These are phyloP conservation scores for Diplodia corticola DNA, from an alignment of 2,329 filamentous ascomycete species.

Conservation along the genomic window DNA sequence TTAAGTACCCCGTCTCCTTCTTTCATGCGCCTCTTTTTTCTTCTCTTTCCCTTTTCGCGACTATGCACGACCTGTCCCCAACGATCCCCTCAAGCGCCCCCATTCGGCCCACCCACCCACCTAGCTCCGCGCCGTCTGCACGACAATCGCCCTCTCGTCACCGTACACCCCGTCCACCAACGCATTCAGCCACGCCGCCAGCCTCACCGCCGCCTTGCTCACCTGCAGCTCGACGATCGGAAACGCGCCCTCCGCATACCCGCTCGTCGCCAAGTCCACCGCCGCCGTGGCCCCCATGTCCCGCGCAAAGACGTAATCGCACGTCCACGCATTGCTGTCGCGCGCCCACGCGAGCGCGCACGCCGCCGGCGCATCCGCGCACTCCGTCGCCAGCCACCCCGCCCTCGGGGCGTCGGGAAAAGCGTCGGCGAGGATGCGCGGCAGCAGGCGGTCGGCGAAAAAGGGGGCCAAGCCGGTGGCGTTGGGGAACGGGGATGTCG, in stretches of 20 bases:
- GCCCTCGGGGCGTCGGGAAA: conserved; percentile 38
- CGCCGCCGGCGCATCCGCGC: conserved; percentile 35
- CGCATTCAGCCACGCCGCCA: conserved; percentile 43
- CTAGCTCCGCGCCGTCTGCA: conserved; percentile 23
- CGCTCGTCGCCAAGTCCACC: conserved; percentile 36
- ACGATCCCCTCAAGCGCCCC: background rate
- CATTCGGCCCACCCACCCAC: conserved; percentile 3
- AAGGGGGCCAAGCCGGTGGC: conserved; percentile 37
- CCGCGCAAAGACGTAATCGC: conserved; percentile 41
- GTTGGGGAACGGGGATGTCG: conserved; percentile 36
- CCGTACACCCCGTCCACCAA: conserved; percentile 30
- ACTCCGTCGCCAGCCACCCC: conserved; percentile 41
- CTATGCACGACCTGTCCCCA: background rate
- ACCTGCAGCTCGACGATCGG: conserved; percentile 45
- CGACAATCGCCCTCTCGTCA: conserved; percentile 26
- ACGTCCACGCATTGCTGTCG: conserved; percentile 43
- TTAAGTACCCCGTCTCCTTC: background rate
- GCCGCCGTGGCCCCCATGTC: conserved; percentile 31
- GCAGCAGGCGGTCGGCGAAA: conserved; percentile 35
- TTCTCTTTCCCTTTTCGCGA: conserved; percentile 21
- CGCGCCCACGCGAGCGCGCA: conserved; percentile 42
- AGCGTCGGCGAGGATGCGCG: conserved; percentile 37
- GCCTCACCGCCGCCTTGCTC: conserved; percentile 42
- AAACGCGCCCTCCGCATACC: conserved; percentile 41
- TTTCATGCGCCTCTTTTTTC: background rate